Evolutionary conservation across 345 rosid species (phyloP).

Genomic region (Leavenworthia alabamica): DNA sequence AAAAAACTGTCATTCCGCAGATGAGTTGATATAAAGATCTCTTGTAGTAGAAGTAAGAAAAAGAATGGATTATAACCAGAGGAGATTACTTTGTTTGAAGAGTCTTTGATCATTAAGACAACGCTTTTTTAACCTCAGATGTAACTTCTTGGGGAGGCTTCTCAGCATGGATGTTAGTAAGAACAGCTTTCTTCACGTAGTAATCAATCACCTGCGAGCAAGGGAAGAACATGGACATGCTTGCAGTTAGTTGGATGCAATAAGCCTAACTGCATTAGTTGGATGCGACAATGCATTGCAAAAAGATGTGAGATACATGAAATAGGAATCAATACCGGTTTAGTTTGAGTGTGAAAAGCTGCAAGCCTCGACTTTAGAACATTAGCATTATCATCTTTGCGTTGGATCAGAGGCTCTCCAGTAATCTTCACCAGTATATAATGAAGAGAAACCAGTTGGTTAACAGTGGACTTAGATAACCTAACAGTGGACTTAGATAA

Average conservation of each 20-base stretch:
- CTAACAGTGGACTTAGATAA: neutral
- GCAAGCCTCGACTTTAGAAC: slow-evolving; percentile 78
- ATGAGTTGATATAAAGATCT: slow-evolving; percentile 12
- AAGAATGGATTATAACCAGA: slow-evolving; percentile 26
- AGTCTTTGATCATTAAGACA: slow-evolving; percentile 32
- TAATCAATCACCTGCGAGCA: slow-evolving; percentile 63
- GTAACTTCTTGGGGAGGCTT: slow-evolving; percentile 70
- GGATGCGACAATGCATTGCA: neutral
- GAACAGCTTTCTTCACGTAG: slow-evolving; percentile 55
- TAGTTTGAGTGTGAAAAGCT: slow-evolving; percentile 75
- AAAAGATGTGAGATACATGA: neutral
- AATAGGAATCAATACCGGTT: slow-evolving; percentile 43
- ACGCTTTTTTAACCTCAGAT: slow-evolving; percentile 67
- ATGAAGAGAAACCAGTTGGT: neutral
- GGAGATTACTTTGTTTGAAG: slow-evolving; percentile 4
- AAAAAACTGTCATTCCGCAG: slow-evolving; percentile 27
- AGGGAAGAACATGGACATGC: slow-evolving; percentile 7
- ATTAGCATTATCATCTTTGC: slow-evolving; percentile 78
- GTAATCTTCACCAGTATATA: slow-evolving; percentile 44
- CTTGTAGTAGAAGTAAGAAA: slow-evolving; percentile 18
- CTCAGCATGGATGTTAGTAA: slow-evolving; percentile 65
- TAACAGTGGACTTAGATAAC: neutral
- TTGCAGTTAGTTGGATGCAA: neutral
- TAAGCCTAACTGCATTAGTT: too few species aligned
- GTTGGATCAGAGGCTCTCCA: slow-evolving; percentile 79